Conservation (phyloP, 805 yeast species). For the Kluyveromyces dobzhanskii region DNA sequence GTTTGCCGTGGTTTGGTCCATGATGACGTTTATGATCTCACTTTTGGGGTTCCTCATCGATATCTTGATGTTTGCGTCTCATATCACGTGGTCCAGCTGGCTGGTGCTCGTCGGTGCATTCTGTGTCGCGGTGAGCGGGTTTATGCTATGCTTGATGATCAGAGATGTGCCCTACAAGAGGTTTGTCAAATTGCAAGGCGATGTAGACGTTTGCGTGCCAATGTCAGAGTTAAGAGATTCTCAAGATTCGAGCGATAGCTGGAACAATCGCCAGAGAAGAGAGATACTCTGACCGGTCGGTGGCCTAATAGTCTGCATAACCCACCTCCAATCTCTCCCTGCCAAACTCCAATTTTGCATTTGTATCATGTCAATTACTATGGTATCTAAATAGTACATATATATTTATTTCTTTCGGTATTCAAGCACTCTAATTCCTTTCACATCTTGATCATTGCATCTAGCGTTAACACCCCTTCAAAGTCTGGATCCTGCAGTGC, state of each 20-base stretch:
- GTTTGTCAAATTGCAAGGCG: background rate
- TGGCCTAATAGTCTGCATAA: too few species aligned
- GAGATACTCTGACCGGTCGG: too few species aligned
- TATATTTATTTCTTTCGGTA: too few species aligned
- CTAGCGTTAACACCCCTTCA: conserved; percentile 52
- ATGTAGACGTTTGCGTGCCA: background rate
- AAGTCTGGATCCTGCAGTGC: conserved; percentile 43
- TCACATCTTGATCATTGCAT: conserved; percentile 32
- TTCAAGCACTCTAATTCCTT: too few species aligned
- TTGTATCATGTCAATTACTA: too few species aligned
- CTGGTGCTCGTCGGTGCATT: conserved; percentile 61
- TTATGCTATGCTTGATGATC: conserved; percentile 42
- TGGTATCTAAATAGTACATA: too few species aligned
- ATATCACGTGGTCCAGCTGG: conserved; percentile 83
- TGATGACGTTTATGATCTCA: conserved; percentile 61
- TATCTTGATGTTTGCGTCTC: conserved; percentile 66
- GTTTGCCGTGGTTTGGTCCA: conserved; percentile 46
- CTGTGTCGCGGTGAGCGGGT: conserved; percentile 52
- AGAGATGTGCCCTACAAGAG: background rate
- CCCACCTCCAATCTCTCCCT: too few species aligned
- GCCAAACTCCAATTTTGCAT: too few species aligned
- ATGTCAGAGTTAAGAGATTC: background rate
- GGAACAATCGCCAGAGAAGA: too few species aligned
- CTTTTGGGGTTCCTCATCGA: conserved; percentile 77
- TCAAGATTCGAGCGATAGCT: too few species aligned